Evolutionary conservation across 345 rosid genomes (phyloP), one percentile per base, ranked within the genome.

Genomic region (Salix koriyanagi): DNA sequence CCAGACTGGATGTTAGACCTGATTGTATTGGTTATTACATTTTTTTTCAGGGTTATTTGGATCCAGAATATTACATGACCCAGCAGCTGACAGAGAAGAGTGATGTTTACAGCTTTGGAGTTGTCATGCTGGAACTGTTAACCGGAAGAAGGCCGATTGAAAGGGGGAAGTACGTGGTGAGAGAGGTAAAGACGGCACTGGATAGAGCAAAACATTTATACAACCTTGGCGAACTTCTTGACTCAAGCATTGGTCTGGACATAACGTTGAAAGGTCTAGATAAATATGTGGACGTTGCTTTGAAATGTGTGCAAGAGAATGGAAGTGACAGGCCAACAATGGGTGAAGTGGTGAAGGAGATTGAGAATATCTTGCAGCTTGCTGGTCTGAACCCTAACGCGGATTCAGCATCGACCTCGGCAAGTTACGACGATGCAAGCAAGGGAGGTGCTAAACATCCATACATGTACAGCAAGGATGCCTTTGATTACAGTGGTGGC

Each of bases 51-150:
- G 98, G 97, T 4, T 92, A 92, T 78, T 68, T 92, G 89, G 97
- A 94, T 85, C 97, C 98, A 0, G 98, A 94, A 82, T 94, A 96
- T 68, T 96, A 91, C 87, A 91, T 92, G 96, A 96, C 97, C 2
- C 91, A 92, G 69, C 96, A 89, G 66, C 75, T 96, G 80, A 96
- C 97, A 0, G 99, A 87, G 76, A 96, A 96, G 89, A 94, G 97
- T 12, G 99, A 94, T 74, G 99, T 96, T 25, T 96, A 94, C 28
- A 89, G 99, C 70, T 96, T 90, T 70, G 99, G 99, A 70, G 93
- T 96, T 65, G 83, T 92, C 56, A 77, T 94, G 92, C 76, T 96
- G 71, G 98, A 96, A 83, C 77, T 96, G 44, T 19, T 91, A 71
- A 87, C 97, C 0, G 97, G 89, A 56, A 89, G 83, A 88, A 89